phyloP scores from a whole-genome alignment of 495 filamentous ascomycete species.

The Penicillium paradoxum region DNA sequence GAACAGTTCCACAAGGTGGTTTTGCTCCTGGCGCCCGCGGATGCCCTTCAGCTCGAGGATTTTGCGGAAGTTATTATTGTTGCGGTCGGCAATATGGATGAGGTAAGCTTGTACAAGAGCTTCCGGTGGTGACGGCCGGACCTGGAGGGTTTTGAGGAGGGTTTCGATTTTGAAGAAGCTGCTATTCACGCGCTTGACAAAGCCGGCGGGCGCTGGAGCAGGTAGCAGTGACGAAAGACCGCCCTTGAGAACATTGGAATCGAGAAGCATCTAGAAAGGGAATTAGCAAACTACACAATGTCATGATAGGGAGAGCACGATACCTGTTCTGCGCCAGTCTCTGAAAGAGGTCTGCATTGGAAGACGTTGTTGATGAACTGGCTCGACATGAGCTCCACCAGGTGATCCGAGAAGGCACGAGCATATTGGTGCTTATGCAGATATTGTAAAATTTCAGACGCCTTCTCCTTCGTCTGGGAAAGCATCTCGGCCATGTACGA shows the following conservation, averaged over 20 bases:
- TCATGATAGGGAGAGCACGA: background rate
- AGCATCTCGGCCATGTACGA: constrained; percentile 82
- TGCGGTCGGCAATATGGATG: constrained; percentile 85
- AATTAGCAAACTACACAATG: background rate
- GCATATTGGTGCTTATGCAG: constrained; percentile 94
- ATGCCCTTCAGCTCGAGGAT: constrained; percentile 92
- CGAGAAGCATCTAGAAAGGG: constrained; percentile 74
- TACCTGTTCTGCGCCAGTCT: constrained; percentile 94
- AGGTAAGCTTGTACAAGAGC: constrained; percentile 96
- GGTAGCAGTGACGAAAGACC: constrained; percentile 51
- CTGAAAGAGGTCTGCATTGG: constrained; percentile 81
- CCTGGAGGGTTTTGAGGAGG: constrained; percentile 93
- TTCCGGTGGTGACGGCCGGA: constrained; percentile 84
- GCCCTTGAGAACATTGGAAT: constrained; percentile 87
- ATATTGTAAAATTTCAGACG: constrained; percentile 66
- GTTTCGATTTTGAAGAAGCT: constrained; percentile 84
- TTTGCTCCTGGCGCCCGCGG: constrained; percentile 70
- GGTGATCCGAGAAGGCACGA: constrained; percentile 87
- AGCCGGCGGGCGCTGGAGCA: constrained; percentile 53
- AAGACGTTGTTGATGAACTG: constrained; percentile 80
- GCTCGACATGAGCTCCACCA: constrained; percentile 78
- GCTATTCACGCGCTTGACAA: constrained; percentile 81
- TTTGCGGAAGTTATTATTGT: constrained; percentile 92
- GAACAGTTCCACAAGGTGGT: constrained; percentile 82
- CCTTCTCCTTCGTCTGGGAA: constrained; percentile 60